Conservation (phyloP, 176 grass and related monocot species). For the Oryza coarctata region DNA sequence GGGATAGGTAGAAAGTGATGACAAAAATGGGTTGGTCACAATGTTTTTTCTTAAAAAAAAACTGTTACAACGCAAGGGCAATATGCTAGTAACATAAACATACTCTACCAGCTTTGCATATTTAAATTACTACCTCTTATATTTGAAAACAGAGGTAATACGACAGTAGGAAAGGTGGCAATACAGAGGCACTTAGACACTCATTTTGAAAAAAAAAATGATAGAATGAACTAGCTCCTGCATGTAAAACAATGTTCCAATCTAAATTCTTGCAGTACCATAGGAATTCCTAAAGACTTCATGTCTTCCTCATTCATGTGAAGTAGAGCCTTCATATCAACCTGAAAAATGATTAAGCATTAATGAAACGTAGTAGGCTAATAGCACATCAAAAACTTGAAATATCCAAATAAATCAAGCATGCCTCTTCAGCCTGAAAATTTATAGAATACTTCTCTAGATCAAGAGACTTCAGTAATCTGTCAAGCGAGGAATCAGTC, state of each 20-base stretch:
- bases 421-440: slow-evolving; percentile 76
- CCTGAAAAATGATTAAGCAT: slow-evolving; percentile 38
- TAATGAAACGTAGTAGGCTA: slow-evolving; percentile 18
- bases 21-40: no score
- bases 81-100: neutral
- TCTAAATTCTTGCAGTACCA: slow-evolving; percentile 46
- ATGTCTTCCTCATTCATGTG: slow-evolving; percentile 83
- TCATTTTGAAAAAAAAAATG: neutral
- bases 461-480: slow-evolving; percentile 63
- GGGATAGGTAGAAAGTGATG: no score
- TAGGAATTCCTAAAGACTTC: slow-evolving; percentile 71
- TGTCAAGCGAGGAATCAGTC: slow-evolving; percentile 47
- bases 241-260: slow-evolving; percentile 3
- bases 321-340: slow-evolving; percentile 69
- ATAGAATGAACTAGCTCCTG: neutral
- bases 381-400: neutral
- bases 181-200: neutral
- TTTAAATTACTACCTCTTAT: no score
- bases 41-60: no score
- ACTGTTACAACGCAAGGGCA: no score
- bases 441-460: slow-evolving; percentile 64
- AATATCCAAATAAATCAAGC: slow-evolving; percentile 21
- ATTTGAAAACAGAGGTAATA: no score
- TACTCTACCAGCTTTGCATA: slow-evolving; percentile 5
- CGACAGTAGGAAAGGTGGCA: neutral